Base-by-base conservation (phyloP, 768 basidiomycete species). In the Gymnopilus junonius region DNA sequence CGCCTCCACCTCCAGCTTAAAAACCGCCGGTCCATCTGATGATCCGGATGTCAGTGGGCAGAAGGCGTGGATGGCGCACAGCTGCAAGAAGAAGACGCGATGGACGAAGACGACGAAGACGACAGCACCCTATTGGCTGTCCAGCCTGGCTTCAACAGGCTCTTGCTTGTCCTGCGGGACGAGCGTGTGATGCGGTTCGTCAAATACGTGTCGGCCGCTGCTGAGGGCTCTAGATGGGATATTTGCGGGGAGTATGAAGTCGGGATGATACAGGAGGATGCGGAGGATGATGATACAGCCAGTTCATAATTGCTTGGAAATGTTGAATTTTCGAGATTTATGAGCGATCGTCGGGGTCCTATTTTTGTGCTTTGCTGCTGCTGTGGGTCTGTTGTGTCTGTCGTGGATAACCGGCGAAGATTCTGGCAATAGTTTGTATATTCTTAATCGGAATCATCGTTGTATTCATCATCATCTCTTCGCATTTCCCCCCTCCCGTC, bases 121-220 rank as follows among this genome's bases (percentile, higher is more conserved):
- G 87, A 87, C 46, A 85, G 87, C 53, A 95, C 95, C 5, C 79
- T 98, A 21, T 76, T 98, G 42, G 93, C 92, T 4, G 90, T 93
- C 45, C 91, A 93, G 67, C 92, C 95, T 0, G 90, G 91, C 4
- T 99, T 94, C 79, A 98, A 98, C 75, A 85, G 89, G 17, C 81
- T 99, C 8, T 80, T 96, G 29, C 82, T 99, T 37, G 96, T 98
- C 23, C 79, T 98, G 61, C 85, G 97, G 15, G 97, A 99, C 74
- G 92, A 95, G 71, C 86, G 92, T 20, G 95, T 99, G 50, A 90
- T 99, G 88, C 87, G 87, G 42, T 99, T 98, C 73, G 94, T 96
- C 65, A 99, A 98, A 74, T 99, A 99, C 70, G 87, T 98, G 20
- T 92, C 92, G 27, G 93, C 93, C 15, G 87, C 89, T 1, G 97